These are phyloP conservation scores for Friedmanniomyces simplex DNA, from an alignment of 495 filamentous ascomycete genomes.

Conservation along the genomic window DNA sequence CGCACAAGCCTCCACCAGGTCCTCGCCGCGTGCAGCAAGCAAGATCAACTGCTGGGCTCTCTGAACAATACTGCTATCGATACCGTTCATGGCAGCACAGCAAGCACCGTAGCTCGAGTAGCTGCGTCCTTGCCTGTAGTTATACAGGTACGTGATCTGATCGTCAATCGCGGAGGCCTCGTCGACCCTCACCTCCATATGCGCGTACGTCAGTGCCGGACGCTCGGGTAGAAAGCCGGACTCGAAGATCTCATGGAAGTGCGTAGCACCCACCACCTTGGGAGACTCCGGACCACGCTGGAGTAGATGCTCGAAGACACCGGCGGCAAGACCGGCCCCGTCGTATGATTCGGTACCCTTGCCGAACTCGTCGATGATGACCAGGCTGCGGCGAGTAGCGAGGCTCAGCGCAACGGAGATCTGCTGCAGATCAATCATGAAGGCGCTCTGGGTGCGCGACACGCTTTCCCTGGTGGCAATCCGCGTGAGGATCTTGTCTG, in stretches of 20 bases:
- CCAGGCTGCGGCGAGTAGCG: constrained; percentile 62
- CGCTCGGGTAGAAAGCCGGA: constrained; percentile 50
- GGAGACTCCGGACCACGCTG: constrained; percentile 50
- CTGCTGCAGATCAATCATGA: constrained; percentile 88
- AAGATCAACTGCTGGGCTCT: constrained; percentile 67
- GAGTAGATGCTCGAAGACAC: constrained; percentile 69
- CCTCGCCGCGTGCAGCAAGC: constrained; percentile 61
- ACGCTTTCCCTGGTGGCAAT: constrained; percentile 82
- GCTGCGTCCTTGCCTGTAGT: constrained; percentile 56
- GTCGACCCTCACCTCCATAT: constrained; percentile 79
- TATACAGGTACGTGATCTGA: constrained; percentile 84
- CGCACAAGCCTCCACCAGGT: constrained; percentile 61
- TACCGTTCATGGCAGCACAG: constrained; percentile 76
- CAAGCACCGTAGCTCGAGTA: constrained; percentile 74
- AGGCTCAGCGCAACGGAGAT: constrained; percentile 69
- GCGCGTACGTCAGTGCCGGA: constrained; percentile 57
- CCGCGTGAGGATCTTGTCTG: constrained; percentile 85
- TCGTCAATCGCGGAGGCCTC: constrained; percentile 49
- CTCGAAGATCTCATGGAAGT: constrained; percentile 92
- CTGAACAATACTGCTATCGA: constrained; percentile 58
- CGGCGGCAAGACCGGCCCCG: constrained; percentile 77
- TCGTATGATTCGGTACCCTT: constrained; percentile 80
- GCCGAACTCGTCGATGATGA: constrained; percentile 91
- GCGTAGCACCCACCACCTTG: constrained; percentile 78
- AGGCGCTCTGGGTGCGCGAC: constrained; percentile 76